Conservation (phyloP, 1,139 yeast species). For the Saccharomyces hybrid region DNA sequence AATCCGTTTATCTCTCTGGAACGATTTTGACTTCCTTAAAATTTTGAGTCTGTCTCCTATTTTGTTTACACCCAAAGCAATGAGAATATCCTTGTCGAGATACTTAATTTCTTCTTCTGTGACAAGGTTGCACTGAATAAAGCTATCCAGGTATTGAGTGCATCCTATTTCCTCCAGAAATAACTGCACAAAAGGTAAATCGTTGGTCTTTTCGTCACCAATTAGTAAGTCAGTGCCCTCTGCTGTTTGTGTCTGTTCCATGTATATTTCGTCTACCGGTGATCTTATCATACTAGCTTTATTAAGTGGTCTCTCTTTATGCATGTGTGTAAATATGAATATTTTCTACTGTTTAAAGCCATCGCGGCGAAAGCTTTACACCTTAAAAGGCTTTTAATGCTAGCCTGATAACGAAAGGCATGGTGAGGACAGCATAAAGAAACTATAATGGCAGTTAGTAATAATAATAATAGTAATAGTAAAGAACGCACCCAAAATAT, state of each 20-base stretch:
- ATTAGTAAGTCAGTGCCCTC: neutral
- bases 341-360: neutral
- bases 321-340: neutral
- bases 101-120: conserved; percentile 36
- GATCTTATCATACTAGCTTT: neutral
- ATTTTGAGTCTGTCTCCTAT: conserved; percentile 75
- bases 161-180: conserved; percentile 18
- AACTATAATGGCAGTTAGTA: neutral
- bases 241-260: neutral
- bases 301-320: neutral
- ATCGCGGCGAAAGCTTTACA: neutral
- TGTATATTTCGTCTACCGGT: neutral
- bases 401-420: neutral
- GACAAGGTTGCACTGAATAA: conserved; percentile 49
- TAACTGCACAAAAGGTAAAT: conserved; percentile 11
- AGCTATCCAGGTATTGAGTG: conserved; percentile 16
- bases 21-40: conserved; percentile 33
- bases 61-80: conserved; percentile 64
- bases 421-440: neutral
- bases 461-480: neutral
- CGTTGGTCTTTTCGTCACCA: neutral
- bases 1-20: conserved; percentile 22
- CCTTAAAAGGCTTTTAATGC: neutral
- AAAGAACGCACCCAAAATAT: neutral
- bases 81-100: conserved; percentile 59